Conservation (phyloP, 2,329 filamentous ascomycete species). For the Ophiostoma pallidulum region DNA sequence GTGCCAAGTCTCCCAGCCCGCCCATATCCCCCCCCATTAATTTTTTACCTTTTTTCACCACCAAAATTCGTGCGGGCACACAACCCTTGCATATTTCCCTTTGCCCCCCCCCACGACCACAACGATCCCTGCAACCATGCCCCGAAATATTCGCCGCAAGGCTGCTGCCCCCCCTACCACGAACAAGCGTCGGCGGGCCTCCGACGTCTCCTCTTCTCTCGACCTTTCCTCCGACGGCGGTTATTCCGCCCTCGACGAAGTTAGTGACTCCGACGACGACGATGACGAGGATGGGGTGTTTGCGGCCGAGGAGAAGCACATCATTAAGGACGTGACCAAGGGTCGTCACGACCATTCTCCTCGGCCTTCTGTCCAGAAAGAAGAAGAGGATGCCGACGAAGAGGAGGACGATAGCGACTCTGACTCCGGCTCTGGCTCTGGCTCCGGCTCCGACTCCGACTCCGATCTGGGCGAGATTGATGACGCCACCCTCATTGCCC, state of each 20-base stretch:
- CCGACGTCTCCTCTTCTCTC: slow-evolving; percentile 44
- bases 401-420: slow-evolving; percentile 31
- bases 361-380: slow-evolving; percentile 36
- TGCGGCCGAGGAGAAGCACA: slow-evolving; percentile 68
- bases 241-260: slow-evolving; percentile 68
- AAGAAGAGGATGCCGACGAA: slow-evolving; percentile 31
- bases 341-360: slow-evolving; percentile 34
- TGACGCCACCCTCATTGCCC: slow-evolving; percentile 22
- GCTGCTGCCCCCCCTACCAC: slow-evolving; percentile 29
- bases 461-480: slow-evolving; percentile 27
- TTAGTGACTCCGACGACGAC: slow-evolving; percentile 64
- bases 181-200: slow-evolving; percentile 39
- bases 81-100: slow-evolving; percentile 5
- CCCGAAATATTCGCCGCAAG: slow-evolving; percentile 44
- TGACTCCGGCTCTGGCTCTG: slow-evolving; percentile 30
- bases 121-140: slow-evolving; percentile 33
- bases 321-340: slow-evolving; percentile 41
- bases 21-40: too few relatives aligned
- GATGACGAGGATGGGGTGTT: slow-evolving; percentile 72
- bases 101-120: slow-evolving; percentile 3
- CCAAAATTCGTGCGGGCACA: slow-evolving; percentile 29
- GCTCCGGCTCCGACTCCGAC: slow-evolving; percentile 30
- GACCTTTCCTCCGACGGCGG: slow-evolving; percentile 58
- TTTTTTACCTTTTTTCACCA: slow-evolving; percentile 19
- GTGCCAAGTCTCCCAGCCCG: too few relatives aligned